phyloP scores from a whole-genome alignment of 2,329 filamentous ascomycete genomes.

The Aspergillus quadricinctus region DNA sequence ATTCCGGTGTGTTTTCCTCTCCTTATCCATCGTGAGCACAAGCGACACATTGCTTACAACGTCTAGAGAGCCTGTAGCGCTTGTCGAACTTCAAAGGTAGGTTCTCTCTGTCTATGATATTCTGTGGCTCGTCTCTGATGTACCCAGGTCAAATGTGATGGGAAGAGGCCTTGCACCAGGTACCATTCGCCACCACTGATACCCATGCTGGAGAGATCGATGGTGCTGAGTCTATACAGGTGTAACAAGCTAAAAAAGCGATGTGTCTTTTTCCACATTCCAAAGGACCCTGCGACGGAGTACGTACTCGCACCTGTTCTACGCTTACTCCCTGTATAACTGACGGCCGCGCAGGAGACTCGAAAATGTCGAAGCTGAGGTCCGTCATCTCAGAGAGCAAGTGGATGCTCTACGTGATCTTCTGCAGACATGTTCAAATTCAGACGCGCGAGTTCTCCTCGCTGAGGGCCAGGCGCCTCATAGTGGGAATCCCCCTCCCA shows the following conservation, averaged over 20 bases:
- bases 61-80: conserved; percentile 34
- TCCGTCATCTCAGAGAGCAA: conserved; percentile 25
- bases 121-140: background rate
- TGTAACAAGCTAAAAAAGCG: conserved; percentile 32
- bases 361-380: conserved; percentile 30
- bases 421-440: conserved; percentile 8
- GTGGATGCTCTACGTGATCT: conserved; percentile 23
- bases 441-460: background rate
- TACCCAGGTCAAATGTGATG: conserved; percentile 34
- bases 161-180: conserved; percentile 35
- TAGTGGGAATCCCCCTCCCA: background rate
- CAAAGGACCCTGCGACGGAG: conserved; percentile 27
- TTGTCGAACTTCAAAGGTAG: conserved; percentile 36
- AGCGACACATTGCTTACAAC: background rate
- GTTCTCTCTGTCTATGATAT: background rate
- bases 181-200: conserved; percentile 2
- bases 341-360: conserved; percentile 22
- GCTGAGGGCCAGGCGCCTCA: conserved; percentile 1
- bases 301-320: conserved; percentile 10
- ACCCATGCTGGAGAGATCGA: background rate
- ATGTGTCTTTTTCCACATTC: conserved; percentile 35
- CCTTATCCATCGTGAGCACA: background rate
- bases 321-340: background rate
- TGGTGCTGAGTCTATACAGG: conserved; percentile 9
- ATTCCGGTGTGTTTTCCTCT: conserved; percentile 27